A percentile compares a stretch with the other conserved stretches of the same genome.
These are phyloP conservation scores for Sarocladium strictum DNA, from an alignment of 2,329 filamentous ascomycete species.

Conservation along the genomic window DNA sequence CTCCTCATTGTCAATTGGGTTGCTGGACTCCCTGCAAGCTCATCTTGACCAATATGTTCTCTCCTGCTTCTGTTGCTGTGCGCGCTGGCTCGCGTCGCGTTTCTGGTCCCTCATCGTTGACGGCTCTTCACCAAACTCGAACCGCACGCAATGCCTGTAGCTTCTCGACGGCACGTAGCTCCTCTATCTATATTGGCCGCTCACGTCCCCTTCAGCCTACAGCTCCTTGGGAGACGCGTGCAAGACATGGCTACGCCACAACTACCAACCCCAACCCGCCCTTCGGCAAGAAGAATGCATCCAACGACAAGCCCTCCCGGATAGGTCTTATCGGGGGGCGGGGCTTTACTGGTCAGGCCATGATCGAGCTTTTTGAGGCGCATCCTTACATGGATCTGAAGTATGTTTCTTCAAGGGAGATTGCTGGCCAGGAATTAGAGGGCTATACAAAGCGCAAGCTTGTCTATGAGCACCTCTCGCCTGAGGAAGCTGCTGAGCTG, in stretches of 20 bases:
- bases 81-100: neutral
- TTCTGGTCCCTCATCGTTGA: neutral
- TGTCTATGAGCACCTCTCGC: conserved; percentile 81
- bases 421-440: conserved; percentile 80
- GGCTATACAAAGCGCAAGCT: conserved; percentile 90
- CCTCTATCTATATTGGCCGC: neutral
- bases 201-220: neutral
- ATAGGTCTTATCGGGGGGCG: conserved; percentile 86
- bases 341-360: conserved; percentile 87
- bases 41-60: no score
- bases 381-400: conserved; percentile 87
- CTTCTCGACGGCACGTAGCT: neutral
- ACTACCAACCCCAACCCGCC: conserved; percentile 68
- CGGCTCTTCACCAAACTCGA: neutral
- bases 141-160: neutral
- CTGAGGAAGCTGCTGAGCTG: conserved; percentile 82
- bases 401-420: conserved; percentile 89
- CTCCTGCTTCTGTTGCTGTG: neutral
- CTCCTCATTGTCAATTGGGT: neutral
- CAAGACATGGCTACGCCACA: conserved; percentile 16
- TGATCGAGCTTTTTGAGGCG: conserved; percentile 79
- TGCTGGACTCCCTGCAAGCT: neutral
- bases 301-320: conserved; percentile 70
- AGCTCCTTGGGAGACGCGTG: conserved; percentile 12
- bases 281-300: conserved; percentile 80